These are phyloP conservation scores for Colletotrichum orchidophilum DNA, from an alignment of 2,329 filamentous ascomycete genomes.

Conservation along the genomic window DNA sequence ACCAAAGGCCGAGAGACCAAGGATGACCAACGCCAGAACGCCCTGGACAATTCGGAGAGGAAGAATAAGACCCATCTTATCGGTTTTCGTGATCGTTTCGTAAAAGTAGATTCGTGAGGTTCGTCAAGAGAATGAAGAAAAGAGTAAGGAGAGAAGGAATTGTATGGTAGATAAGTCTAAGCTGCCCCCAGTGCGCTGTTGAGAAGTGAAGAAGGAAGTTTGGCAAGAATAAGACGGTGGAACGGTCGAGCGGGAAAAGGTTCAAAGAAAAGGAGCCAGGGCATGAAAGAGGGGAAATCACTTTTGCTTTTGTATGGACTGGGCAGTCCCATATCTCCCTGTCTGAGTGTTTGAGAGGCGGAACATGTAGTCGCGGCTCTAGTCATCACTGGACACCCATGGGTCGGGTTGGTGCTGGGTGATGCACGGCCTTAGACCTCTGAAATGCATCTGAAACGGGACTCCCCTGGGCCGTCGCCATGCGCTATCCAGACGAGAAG, in stretches of 20 bases:
- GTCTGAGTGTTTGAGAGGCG: conserved; percentile 28
- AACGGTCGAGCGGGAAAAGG: conserved; percentile 20
- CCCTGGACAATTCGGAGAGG: conserved; percentile 57
- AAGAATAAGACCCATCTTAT: conserved; percentile 53
- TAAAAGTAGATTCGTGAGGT: neutral
- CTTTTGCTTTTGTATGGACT: conserved; percentile 31
- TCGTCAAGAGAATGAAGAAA: conserved; percentile 4
- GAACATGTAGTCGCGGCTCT: conserved; percentile 30
- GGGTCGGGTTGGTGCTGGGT: conserved; percentile 22
- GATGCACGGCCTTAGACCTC: conserved; percentile 38
- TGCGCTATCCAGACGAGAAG: conserved; percentile 34
- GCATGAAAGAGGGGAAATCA: conserved; percentile 31
- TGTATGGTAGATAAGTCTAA: conserved; percentile 18
- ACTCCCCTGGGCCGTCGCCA: conserved; percentile 40
- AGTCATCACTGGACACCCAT: conserved; percentile 25
- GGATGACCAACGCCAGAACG: conserved; percentile 54
- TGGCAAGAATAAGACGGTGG: neutral
- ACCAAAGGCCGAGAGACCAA: conserved; percentile 62
- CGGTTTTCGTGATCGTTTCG: conserved; percentile 32
- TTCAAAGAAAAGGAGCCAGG: conserved; percentile 28
- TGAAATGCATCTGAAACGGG: conserved; percentile 49
- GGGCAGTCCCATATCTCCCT: conserved; percentile 27
- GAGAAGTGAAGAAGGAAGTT: conserved; percentile 23
- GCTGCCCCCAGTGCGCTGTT: conserved; percentile 34
- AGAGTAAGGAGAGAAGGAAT: conserved; percentile 13